Conservation (phyloP, 257 asterid genomes). For the Solanum appendiculatum region DNA sequence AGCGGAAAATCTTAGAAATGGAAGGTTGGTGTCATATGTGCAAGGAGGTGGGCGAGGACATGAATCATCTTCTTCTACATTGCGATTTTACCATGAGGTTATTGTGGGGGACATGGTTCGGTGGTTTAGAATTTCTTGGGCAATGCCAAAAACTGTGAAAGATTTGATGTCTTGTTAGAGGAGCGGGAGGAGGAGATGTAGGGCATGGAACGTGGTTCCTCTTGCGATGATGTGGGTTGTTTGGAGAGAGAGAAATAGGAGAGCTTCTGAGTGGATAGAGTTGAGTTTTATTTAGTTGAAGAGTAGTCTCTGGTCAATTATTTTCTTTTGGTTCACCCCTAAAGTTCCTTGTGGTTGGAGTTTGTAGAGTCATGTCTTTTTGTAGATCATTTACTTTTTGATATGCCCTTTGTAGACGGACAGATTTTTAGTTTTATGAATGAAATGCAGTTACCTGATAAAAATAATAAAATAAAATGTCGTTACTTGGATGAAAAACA, state of each 20-base stretch:
- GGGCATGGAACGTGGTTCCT: neutral
- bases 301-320: neutral
- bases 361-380: neutral
- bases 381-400: neutral
- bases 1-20: neutral
- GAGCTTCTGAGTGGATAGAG: neutral
- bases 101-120: neutral
- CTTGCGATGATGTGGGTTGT: neutral
- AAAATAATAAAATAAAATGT: neutral
- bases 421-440: neutral
- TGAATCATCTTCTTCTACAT: neutral
- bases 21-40: neutral
- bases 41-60: neutral
- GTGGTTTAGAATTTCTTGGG: neutral
- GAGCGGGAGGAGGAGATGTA: neutral
- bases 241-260: neutral
- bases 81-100: neutral
- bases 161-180: neutral
- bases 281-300: neutral
- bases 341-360: neutral
- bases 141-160: neutral
- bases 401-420: neutral
- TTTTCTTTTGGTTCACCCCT: neutral
- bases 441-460: neutral
- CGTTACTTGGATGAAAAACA: neutral